Evolutionary conservation across 2,329 filamentous ascomycete genomes (phyloP), one percentile per base, ranked within the genome.

Genomic region (Fusarium multiceps): DNA sequence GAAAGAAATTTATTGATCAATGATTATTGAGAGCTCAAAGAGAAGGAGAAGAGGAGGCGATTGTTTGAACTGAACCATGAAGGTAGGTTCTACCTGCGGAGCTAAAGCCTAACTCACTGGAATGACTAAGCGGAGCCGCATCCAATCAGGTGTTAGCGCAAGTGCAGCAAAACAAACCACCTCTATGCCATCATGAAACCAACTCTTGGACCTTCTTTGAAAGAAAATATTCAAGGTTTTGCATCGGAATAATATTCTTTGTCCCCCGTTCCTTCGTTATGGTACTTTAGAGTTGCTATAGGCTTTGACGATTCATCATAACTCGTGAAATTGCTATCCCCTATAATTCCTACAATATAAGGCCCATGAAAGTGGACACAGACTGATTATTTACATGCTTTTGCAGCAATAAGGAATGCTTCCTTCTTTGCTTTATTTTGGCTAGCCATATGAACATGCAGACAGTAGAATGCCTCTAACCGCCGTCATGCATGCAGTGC

Each of bases 71-170:
- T 53, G 54, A 64, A 61, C 62, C 45, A 55, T 60, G 60, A 53
- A 74, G 62, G 68, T 57, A 55, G 32, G 56, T 71, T 72, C 66
- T 66, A 68, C 55, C 48, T 49, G 59, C 55, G 68, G 61, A 69
- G 57, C 62, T 34, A 60, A 59, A 71, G 61, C 59, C 43, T 59
- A 53, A 51, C 41, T 45, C 49, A 46, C n/a, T 50, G 6, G 10
- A 32, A 40, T 75, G 73, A 75, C 73, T 75, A 75, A 75, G 59
- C 48, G 1, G 0, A 0, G 0, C 0, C 1, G 2, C 7, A 9
- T 1, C 73, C 73, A 75, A 75, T 74, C 21, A 66, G 25, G n/a
- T 7, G 16, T 13, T 41, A 27, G 59, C 63, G 62, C 66, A 62
- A 58, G 16, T 42, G 9, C 41, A 45, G 34, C 49, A 63, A 50